phyloP scores from a whole-genome alignment of 805 yeast species.

The Torulaspora quercuum region DNA sequence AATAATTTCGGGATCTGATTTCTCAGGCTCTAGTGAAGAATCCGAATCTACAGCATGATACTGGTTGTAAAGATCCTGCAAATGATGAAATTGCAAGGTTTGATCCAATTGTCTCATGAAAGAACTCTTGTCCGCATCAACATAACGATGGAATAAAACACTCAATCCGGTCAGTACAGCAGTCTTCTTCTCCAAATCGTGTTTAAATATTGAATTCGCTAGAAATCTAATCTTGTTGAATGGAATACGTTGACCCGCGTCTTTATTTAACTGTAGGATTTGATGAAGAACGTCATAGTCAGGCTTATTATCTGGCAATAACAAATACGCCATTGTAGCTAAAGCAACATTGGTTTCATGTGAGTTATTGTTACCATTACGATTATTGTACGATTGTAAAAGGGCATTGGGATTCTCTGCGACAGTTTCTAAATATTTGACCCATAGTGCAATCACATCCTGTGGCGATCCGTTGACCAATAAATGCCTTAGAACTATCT shows the following conservation, averaged over 20 bases:
- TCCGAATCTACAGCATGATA: constrained; percentile 5
- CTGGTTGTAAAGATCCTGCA: constrained; percentile 16
- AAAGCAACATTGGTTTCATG: constrained; percentile 23
- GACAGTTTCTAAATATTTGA: constrained; percentile 26
- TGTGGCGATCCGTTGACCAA: constrained; percentile 21
- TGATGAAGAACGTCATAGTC: constrained; percentile 24
- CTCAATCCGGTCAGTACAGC: constrained; percentile 8
- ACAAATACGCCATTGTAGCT: constrained; percentile 29
- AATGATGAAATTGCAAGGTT: constrained; percentile 15
- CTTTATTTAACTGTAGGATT: constrained; percentile 23
- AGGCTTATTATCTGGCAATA: constrained; percentile 24
- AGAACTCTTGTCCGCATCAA: constrained; percentile 10
- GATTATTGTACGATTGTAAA: constrained; percentile 10
- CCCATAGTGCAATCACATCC: constrained; percentile 35
- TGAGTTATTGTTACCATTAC: constrained; percentile 15
- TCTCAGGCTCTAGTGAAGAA: background rate
- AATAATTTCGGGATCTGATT: constrained; percentile 17
- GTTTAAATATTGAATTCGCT: constrained; percentile 2
- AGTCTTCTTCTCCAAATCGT: constrained; percentile 1
- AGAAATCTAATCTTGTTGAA: constrained; percentile 14
- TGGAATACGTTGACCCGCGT: constrained; percentile 14
- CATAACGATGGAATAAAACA: constrained; percentile 14
- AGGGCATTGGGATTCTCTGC: constrained; percentile 18
- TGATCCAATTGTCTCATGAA: constrained; percentile 16
- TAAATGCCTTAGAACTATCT: constrained; percentile 24